phyloP scores from a whole-genome alignment of 1,284 basidiomycete species.

The Cryptococcus jaspeensis region DNA sequence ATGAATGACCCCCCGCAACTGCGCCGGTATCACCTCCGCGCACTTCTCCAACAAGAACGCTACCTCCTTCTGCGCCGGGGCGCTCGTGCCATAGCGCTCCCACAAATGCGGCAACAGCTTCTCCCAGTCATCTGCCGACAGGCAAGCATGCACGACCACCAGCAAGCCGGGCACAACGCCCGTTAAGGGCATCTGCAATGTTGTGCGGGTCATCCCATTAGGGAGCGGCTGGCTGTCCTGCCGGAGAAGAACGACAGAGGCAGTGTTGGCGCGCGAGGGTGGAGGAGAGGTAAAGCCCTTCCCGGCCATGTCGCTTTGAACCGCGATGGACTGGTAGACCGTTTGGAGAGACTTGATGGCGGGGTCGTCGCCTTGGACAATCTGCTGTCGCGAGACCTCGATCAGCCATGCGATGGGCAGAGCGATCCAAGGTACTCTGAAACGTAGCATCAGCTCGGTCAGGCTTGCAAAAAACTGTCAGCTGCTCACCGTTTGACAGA shows the following conservation, averaged over 20 bases:
- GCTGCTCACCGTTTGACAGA: slow-evolving; percentile 19
- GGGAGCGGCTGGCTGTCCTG: no score
- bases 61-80: slow-evolving; percentile 8
- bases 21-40: slow-evolving; percentile 28
- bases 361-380: not conserved
- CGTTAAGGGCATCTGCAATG: no score
- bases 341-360: not conserved
- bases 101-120: slow-evolving; percentile 32
- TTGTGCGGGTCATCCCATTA: no score
- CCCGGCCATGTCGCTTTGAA: not conserved
- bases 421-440: slow-evolving; percentile 11
- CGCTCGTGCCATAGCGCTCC: slow-evolving; percentile 18
- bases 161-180: slow-evolving; percentile 16
- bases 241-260: no score
- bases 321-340: slow-evolving; percentile 1
- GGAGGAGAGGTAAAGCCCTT: no score
- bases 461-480: not conserved
- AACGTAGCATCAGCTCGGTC: not conserved
- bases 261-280: no score
- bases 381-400: slow-evolving; percentile 1
- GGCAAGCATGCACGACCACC: slow-evolving; percentile 30
- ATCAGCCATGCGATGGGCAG: slow-evolving; percentile 13
- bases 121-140: slow-evolving; percentile 33
- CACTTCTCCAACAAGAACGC: slow-evolving; percentile 44
- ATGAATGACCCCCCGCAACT: slow-evolving; percentile 20